Base-by-base conservation (phyloP, 768 basidiomycete species). In the Trametes villosa region DNA sequence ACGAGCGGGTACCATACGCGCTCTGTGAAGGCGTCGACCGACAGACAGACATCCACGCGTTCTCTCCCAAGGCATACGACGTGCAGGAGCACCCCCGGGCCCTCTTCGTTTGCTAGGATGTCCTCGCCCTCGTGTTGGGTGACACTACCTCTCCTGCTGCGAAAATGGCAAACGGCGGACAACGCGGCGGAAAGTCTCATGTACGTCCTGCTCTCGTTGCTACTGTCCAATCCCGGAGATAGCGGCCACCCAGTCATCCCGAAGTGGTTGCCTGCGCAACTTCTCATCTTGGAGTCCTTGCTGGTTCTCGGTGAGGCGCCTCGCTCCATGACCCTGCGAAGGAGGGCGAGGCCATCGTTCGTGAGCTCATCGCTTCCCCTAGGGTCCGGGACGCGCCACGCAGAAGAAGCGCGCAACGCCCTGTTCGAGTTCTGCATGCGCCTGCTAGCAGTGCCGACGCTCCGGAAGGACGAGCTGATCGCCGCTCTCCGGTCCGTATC, bases 251-350 rank as follows among this genome's bases (percentile, higher is more conserved):
- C 83, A 4, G 72, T 69, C 20, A 76, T 83, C 30, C 94, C 96
- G 9, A 87, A 84, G 68, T 99, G 97, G 97, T 82, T 96, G 5
- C 87, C 94, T 1, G 83, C 92, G 2, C 86, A 90, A 67, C 79
- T 98, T 13, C 83, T 97, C 13, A 89, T 96, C 50, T 87, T 88
- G 6, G 95, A 99, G 70, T 86, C 89, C 18, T 76, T 98, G 47
- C 81, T 98, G 31, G 86, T 86, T 18, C 77, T 89, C 22, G 85
- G 88, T 0, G 90, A 92, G 50, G 89, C 89, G n/a, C 41, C 88
- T 94, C 79, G 82, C 48, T 67, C 80, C 4, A 83, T 91, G 58
- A 73, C 80, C 5, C 68, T 91, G 8, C 92, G 1, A 87, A 86
- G 65, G 88, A 92, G 65, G 86, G 81, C 27, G 91, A 92, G 62